Evolutionary conservation across 108 stramenopile species (phyloP), one percentile per base, ranked within the genome.

Genomic region (Fragilariopsis cylindrus): DNA sequence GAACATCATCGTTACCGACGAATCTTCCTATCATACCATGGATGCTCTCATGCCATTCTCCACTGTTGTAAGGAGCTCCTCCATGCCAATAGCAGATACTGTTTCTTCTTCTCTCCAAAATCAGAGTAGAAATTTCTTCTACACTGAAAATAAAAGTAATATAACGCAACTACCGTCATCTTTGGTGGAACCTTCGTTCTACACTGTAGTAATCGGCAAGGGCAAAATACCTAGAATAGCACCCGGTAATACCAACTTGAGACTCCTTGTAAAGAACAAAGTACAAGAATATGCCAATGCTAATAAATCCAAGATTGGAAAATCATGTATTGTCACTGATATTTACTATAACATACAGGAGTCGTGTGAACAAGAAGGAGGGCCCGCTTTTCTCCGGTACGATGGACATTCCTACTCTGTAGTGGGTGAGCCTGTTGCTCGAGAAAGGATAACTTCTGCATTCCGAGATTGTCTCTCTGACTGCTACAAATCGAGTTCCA

Each of bases 241-340:
- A 6, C 74, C 74, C 15, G 74, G 74, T 41, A 75, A 75, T 49
- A 45, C 21, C 4, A 56, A 66, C 4, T 47, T 75, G 3, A 65
- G 74, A 11, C 11, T 42, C 1, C 40, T 75, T 16, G 74, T 75
- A 1, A 54, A 55, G 15, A 50, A 48, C 13, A 41, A 46, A 18
- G 45, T 69, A 13, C n/a, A 75, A 3, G 74, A 67, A 44, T 75
- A 75, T 67, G 70, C 45, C 50, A 46, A 48, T 2, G 50, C 60
- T 7, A 30, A 30, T 30, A 67, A 19, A 30, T 60, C 69, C 50
- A 58, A 58, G 44, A 49, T 48, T 39, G 62, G 45, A 19, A 58
- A 68, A 43, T 58, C 69, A 3, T 21, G 15, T 50, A 76, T 70
- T 40, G 69, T 76, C 7, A 60, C 76, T 5, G 52, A 50, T 11